Percentiles rank a stretch among this genome's conserved stretches.
Conservation (phyloP, 257 asterid species). For the Penstemon davidsonii region DNA sequence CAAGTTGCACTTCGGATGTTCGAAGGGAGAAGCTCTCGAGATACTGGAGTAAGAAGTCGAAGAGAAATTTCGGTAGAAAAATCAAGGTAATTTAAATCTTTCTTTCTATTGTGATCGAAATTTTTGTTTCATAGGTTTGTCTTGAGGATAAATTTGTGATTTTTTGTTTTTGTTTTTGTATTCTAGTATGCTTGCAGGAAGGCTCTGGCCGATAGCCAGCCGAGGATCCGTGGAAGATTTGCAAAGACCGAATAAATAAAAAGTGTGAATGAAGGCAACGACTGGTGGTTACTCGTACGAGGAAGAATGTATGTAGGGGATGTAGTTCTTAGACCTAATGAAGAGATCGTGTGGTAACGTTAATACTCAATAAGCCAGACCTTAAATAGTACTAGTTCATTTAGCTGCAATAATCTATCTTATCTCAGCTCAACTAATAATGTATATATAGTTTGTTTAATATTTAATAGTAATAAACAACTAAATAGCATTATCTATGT, state of each 20-base stretch:
- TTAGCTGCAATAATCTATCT: slow-evolving; percentile 27
- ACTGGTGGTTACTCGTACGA: background rate
- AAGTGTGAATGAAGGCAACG: slow-evolving; percentile 33
- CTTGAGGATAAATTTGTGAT: background rate
- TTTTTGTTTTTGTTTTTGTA: background rate
- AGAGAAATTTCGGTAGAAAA: slow-evolving; percentile 87
- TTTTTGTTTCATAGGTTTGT: background rate
- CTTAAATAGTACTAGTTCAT: slow-evolving; percentile 30
- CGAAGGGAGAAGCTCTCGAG: slow-evolving; percentile 85
- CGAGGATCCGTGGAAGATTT: slow-evolving; percentile 91
- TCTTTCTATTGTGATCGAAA: background rate
- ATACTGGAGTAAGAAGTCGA: slow-evolving; percentile 80
- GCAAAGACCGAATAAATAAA: slow-evolving; percentile 70
- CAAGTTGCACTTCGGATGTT: slow-evolving; percentile 54
- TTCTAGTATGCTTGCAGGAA: slow-evolving; percentile 95
- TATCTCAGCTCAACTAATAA: slow-evolving; percentile 22
- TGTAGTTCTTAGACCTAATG: slow-evolving; percentile 17
- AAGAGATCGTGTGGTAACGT: slow-evolving; percentile 12
- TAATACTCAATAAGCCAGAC: slow-evolving; percentile 32
- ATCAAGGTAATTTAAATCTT: slow-evolving; percentile 58
- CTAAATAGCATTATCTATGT: slow-evolving; percentile 23
- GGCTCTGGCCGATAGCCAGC: slow-evolving; percentile 93
- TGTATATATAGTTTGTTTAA: slow-evolving; percentile 27
- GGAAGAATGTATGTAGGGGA: slow-evolving; percentile 23
- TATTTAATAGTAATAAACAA: slow-evolving; percentile 18